These are phyloP conservation scores for Russula lepida DNA, from an alignment of 768 basidiomycete genomes.

Conservation along the genomic window DNA sequence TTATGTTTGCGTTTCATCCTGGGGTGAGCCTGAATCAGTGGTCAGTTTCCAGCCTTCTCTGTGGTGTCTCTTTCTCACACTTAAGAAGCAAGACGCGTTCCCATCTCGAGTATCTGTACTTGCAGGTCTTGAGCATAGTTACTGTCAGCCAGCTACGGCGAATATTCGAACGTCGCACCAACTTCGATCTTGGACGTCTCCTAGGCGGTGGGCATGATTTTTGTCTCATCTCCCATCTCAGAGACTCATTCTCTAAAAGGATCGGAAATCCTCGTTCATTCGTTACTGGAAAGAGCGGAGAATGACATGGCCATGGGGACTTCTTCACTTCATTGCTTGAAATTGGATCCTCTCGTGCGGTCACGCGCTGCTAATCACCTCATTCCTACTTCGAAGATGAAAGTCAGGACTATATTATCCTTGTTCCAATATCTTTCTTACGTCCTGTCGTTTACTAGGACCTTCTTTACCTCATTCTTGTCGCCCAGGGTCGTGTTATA, in stretches of 20 bases:
- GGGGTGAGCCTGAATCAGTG: conserved; percentile 94
- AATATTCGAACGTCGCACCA: conserved; percentile 83
- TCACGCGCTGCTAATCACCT: conserved; percentile 71
- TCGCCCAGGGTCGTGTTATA: conserved; percentile 68
- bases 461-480: conserved; percentile 83
- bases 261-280: conserved; percentile 71
- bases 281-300: conserved; percentile 63
- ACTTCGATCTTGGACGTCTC: conserved; percentile 80
- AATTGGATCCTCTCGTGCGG: conserved; percentile 59
- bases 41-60: conserved; percentile 42
- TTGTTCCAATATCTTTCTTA: background rate
- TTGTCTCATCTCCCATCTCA: background rate
- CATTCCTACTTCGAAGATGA: conserved; percentile 74
- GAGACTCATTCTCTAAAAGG: conserved; percentile 37
- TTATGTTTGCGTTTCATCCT: conserved; percentile 83
- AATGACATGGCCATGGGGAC: conserved; percentile 74
- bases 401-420: conserved; percentile 36
- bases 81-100: conserved; percentile 76
- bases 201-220: conserved; percentile 39
- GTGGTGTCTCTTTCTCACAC: conserved; percentile 25
- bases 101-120: conserved; percentile 91
- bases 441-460: conserved; percentile 42
- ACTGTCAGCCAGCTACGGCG: conserved; percentile 75
- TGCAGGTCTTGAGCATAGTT: conserved; percentile 87
- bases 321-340: conserved; percentile 74